Evolutionary conservation across 495 filamentous ascomycete species (phyloP).

Genomic region (Aspergillus panamensis): DNA sequence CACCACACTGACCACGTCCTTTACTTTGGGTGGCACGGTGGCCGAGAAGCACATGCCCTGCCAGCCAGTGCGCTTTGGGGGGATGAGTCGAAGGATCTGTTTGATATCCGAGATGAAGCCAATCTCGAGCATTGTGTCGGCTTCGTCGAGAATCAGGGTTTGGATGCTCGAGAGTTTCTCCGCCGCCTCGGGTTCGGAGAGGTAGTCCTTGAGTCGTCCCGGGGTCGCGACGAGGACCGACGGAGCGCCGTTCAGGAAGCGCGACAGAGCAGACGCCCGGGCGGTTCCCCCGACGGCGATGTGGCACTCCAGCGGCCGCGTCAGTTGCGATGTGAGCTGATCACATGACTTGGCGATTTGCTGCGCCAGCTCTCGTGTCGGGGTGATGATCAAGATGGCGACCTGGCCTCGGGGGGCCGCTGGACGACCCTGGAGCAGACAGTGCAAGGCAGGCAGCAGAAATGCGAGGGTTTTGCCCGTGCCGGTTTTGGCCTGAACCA

Average conservation of each 20-base stretch:
- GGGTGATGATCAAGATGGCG: slow-evolving; percentile 61
- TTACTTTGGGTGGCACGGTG: slow-evolving; percentile 60
- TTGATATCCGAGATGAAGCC: slow-evolving; percentile 59
- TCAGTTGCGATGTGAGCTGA: slow-evolving; percentile 44
- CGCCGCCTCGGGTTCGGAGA: slow-evolving; percentile 44
- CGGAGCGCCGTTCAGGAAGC: slow-evolving; percentile 48
- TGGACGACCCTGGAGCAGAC: slow-evolving; percentile 44
- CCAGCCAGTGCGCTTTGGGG: slow-evolving; percentile 53
- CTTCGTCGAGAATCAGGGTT: slow-evolving; percentile 64
- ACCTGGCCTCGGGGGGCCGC: slow-evolving; percentile 44
- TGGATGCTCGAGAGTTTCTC: slow-evolving; percentile 47
- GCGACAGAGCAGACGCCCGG: slow-evolving; percentile 39
- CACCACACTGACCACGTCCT: slow-evolving; percentile 57
- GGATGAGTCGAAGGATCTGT: slow-evolving; percentile 54
- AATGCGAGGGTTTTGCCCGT: slow-evolving; percentile 84
- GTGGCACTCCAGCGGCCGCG: slow-evolving; percentile 43
- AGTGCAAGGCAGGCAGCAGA: slow-evolving; percentile 69
- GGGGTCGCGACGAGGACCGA: slow-evolving; percentile 61
- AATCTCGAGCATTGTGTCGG: slow-evolving; percentile 61
- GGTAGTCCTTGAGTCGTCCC: slow-evolving; percentile 60
- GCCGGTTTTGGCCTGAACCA: slow-evolving; percentile 80
- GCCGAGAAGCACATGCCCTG: slow-evolving; percentile 73
- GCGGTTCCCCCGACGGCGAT: slow-evolving; percentile 53
- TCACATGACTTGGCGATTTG: slow-evolving; percentile 62
- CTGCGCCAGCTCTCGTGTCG: slow-evolving; percentile 62